Conservation (phyloP, 331 rosid species). For the Quercus lobata region DNA sequence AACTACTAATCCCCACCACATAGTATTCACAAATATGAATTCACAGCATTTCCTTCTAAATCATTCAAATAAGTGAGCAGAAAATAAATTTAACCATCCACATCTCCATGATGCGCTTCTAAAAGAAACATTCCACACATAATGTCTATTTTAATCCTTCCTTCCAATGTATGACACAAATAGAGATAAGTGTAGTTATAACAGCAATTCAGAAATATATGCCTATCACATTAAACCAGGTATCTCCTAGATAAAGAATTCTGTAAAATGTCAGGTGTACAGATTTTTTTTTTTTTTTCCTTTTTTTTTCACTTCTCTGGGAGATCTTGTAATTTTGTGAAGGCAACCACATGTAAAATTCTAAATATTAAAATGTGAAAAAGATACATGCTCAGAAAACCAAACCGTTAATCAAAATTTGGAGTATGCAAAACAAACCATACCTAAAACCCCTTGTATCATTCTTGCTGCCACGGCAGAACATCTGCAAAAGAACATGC, state of each 20-base stretch:
- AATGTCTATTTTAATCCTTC: not conserved
- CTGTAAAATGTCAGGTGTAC: not conserved
- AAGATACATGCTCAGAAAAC: not conserved
- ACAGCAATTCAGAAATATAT: not conserved
- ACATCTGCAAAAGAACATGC: slow-evolving; percentile 56
- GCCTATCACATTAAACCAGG: not conserved
- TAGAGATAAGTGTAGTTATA: not conserved
- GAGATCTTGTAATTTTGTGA: not conserved
- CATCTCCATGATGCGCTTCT: not conserved
- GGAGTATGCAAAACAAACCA: slow-evolving; percentile 4
- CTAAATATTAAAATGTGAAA: not conserved
- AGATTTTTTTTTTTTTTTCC: no score
- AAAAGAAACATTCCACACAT: not conserved
- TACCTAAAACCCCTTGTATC: slow-evolving; percentile 97
- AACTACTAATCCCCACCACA: not conserved
- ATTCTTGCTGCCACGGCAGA: slow-evolving; percentile 91
- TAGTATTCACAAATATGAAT: not conserved
- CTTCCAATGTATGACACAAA: not conserved
- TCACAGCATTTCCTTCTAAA: not conserved
- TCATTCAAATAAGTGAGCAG: not conserved
- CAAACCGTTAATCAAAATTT: not conserved
- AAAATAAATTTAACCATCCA: not conserved
- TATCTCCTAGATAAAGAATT: not conserved
- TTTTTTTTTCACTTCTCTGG: no score
- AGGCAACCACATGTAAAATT: not conserved